Evolutionary conservation across 768 basidiomycete genomes (phyloP).

Genomic region (Pleurotus ostreatus): DNA sequence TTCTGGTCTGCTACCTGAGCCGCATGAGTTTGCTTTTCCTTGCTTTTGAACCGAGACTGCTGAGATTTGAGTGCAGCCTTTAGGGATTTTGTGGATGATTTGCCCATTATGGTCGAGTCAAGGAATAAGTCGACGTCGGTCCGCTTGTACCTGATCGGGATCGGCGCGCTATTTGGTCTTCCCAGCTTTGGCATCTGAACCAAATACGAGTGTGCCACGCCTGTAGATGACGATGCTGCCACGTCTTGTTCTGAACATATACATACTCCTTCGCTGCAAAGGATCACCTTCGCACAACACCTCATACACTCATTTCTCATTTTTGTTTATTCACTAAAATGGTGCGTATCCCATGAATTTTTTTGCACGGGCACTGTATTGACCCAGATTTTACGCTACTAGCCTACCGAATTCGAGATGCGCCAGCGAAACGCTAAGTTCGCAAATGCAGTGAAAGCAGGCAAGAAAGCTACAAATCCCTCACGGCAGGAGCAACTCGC

Average conservation of each 20-base stretch:
- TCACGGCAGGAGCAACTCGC: conserved; percentile 69
- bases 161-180: conserved; percentile 11
- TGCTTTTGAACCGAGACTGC: conserved; percentile 60
- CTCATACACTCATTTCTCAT: conserved; percentile 2
- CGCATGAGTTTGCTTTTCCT: conserved; percentile 50
- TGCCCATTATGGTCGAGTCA: conserved; percentile 30
- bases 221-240: conserved; percentile 4
- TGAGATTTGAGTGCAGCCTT: conserved; percentile 69
- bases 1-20: conserved; percentile 50
- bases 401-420: conserved; percentile 84
- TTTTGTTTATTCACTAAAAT: neutral
- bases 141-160: neutral
- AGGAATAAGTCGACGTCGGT: neutral
- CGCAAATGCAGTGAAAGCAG: conserved; percentile 63
- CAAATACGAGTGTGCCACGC: conserved; percentile 9
- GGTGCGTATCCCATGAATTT: neutral
- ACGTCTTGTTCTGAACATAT: conserved; percentile 5
- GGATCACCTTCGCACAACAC: neutral
- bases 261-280: conserved; percentile 1
- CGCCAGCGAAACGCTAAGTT: conserved; percentile 80
- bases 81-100: conserved; percentile 48
- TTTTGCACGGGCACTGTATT: neutral
- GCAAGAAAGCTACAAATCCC: conserved; percentile 71
- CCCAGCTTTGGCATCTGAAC: neutral
- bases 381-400: neutral